These are phyloP conservation scores for Ceratocystis cacaofunesta DNA, from an alignment of 2,329 filamentous ascomycete species.

Conservation along the genomic window DNA sequence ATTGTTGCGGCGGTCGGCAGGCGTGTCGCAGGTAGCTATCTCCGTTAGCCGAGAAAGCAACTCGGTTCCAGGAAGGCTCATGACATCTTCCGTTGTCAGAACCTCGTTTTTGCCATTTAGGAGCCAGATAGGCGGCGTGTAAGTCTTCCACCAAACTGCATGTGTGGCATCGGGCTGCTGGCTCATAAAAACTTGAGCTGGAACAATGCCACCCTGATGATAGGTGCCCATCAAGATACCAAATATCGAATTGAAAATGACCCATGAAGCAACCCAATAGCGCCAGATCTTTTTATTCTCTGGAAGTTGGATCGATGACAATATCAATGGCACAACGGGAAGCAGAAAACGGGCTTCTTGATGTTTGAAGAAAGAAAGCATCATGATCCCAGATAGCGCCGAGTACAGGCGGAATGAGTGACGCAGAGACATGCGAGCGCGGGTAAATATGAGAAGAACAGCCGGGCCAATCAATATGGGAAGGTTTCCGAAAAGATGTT, in stretches of 20 bases:
- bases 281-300: conserved; percentile 34
- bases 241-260: conserved; percentile 52
- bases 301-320: conserved; percentile 57
- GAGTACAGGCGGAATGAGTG: conserved; percentile 51
- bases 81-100: conserved; percentile 56
- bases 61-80: conserved; percentile 49
- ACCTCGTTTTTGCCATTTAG: conserved; percentile 61
- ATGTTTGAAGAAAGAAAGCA: conserved; percentile 61
- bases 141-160: conserved; percentile 76
- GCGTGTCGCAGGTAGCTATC: conserved; percentile 48
- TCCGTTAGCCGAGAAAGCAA: conserved; percentile 44
- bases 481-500: conserved; percentile 60
- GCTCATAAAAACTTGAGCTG: conserved; percentile 60
- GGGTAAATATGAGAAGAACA: conserved; percentile 42
- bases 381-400: conserved; percentile 54
- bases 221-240: conserved; percentile 66
- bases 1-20: conserved; percentile 38
- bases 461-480: conserved; percentile 58
- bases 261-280: conserved; percentile 48
- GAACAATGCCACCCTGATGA: conserved; percentile 66
- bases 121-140: conserved; percentile 67
- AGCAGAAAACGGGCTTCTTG: conserved; percentile 69
- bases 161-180: conserved; percentile 52
- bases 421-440: conserved; percentile 42
- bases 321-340: conserved; percentile 59